These are phyloP conservation scores for Triadica sebifera DNA, from an alignment of 345 rosid species.

Conservation along the genomic window DNA sequence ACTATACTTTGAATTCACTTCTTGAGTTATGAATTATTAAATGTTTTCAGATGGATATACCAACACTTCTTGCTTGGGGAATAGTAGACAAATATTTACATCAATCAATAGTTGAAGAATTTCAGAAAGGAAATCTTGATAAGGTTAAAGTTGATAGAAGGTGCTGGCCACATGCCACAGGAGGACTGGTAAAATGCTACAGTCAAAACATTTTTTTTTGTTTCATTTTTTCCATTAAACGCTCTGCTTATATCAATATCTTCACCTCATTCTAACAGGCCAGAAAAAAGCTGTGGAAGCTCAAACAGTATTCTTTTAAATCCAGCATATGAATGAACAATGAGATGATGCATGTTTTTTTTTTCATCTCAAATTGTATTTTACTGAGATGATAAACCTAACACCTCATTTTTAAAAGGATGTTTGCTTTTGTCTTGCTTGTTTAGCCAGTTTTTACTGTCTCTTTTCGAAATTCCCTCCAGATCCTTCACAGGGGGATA, in stretches of 20 bases:
- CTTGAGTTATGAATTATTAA: neutral
- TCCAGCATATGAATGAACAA: conserved; percentile 2
- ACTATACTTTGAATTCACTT: neutral
- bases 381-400: conserved; percentile 2
- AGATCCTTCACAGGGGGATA: neutral
- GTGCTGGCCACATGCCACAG: conserved; percentile 98
- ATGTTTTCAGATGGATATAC: conserved; percentile 68
- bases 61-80: conserved; percentile 75
- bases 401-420: neutral
- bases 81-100: conserved; percentile 74
- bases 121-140: conserved; percentile 61
- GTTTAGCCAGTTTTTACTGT: neutral
- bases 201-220: neutral
- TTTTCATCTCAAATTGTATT: conserved; percentile 1
- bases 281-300: conserved; percentile 92
- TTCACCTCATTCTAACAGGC: conserved; percentile 49
- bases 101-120: conserved; percentile 81
- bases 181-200: conserved; percentile 71
- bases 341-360: neutral
- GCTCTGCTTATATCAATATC: neutral
- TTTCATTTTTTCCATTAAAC: neutral
- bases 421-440: neutral
- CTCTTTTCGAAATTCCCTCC: neutral
- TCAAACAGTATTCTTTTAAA: conserved; percentile 55
- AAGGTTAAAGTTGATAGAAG: conserved; percentile 73